Evolutionary conservation across 2,329 filamentous ascomycete genomes (phyloP), one percentile per base, ranked within the genome.

Genomic region (Cryphonectria carpinicola): DNA sequence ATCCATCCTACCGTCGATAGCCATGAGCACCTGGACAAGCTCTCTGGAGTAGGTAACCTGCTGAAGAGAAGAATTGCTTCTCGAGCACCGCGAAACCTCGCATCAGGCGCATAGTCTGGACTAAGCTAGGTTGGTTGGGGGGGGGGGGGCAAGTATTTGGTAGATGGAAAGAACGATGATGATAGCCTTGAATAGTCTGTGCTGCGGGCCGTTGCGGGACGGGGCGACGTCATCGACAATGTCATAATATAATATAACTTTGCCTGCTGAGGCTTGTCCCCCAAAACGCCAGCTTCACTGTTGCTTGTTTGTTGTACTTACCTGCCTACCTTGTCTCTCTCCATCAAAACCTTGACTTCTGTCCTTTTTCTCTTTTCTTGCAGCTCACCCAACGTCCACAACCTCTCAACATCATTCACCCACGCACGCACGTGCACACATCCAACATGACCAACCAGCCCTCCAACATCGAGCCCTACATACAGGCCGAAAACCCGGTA

Each of bases 391-490:
- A 28, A 46, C 46, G 41, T 19, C 37, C 35, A 14, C 39, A 46
- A 46, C 13, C 61, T 37, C 41, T 37, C 41, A 22, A 19, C 14
- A 52, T 11, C 28, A 8, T 28, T 35, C 25, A n/a, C n/a, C 17
- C 39, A 14, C n/a, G 19, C 43, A 32, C 32, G 32, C 32, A 1
- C 37, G 5, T 2, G 11, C 43, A 28, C 41, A 22, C 13, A 43
- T 2, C 35, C 49, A 71, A 19, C 60, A 73, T 71, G 70, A 32
- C 71, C 39, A 39, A 58, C 54, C 71, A 73, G 60, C 71, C 71
- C 49, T 68, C 71, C 60, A 72, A 72, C 67, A 68, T 67, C 17
- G 71, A 73, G 46, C 63, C 71, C 39, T 73, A 73, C 62, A 71
- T 69, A 46, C 69, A 73, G 67, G 37, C 67, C 14, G 64, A 25